Evolutionary conservation across 345 rosid genomes (phyloP).

Genomic region (Cardamine occulta): DNA sequence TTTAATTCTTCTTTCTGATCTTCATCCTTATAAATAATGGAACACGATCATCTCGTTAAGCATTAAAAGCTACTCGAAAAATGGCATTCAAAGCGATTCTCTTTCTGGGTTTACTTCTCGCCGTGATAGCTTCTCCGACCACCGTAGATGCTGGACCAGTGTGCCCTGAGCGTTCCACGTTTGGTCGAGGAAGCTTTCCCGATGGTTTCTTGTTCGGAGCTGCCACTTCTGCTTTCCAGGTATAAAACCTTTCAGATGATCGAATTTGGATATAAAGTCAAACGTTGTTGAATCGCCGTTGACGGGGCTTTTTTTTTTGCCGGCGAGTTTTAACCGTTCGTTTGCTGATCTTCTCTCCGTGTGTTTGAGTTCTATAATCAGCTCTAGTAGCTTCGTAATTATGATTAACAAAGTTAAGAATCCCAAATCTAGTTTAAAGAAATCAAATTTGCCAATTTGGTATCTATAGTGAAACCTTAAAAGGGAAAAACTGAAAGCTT

Average conservation of each 20-base stretch:
- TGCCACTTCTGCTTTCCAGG: slow-evolving; percentile 48
- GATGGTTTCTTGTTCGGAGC: slow-evolving; percentile 48
- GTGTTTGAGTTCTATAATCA: not conserved
- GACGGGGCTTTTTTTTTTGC: not conserved
- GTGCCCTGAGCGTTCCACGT: slow-evolving; percentile 32
- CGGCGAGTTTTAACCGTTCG: not conserved
- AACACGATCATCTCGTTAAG: slow-evolving; percentile 13
- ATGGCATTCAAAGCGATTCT: slow-evolving; percentile 34
- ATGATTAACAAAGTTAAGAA: not conserved
- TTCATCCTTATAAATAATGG: slow-evolving; percentile 32
- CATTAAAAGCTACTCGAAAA: not conserved
- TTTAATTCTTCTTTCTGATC: not conserved
- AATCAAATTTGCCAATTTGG: slow-evolving; percentile 8
- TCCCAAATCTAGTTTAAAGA: slow-evolving; percentile 6
- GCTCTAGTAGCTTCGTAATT: slow-evolving; percentile 3
- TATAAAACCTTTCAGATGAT: not conserved
- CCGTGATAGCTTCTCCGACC: slow-evolving; percentile 27
- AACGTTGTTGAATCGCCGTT: slow-evolving; percentile 1
- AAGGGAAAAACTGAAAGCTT: slow-evolving; percentile 5
- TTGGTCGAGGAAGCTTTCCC: slow-evolving; percentile 47
- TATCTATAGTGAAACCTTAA: not conserved
- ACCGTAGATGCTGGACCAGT: slow-evolving; percentile 25
- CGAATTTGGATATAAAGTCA: not conserved
- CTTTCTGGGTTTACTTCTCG: slow-evolving; percentile 37
- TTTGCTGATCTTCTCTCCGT: not conserved